Evolutionary conservation across 768 basidiomycete species (phyloP), one percentile per base, ranked within the genome.

Genomic region (Lactarius vividus): DNA sequence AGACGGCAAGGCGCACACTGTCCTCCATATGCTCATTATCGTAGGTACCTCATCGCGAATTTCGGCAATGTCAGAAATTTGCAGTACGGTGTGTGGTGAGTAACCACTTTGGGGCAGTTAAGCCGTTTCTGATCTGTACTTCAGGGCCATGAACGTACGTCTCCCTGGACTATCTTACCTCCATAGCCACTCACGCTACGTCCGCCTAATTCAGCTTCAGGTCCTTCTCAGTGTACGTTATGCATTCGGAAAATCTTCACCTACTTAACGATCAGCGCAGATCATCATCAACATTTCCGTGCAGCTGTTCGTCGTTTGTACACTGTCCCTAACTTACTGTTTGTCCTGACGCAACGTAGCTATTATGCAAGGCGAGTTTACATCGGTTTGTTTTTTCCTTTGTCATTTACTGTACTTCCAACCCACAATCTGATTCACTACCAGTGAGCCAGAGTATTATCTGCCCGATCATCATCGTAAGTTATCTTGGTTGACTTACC

Each of bases 1-100:
- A 26, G 76, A 71, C n/a, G n/a, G 26, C 44, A 26, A 15, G 7
- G 20, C 16, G 20, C 31, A 11, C 13, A 15, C 23, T 18, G 33
- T 23, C 18, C 33, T 44, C 29, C 49, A 9, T 46, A 8, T 9
- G 28, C 31, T 33, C 31, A 62, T 18, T 16, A 37, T 40, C 13
- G 4, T 57, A 84, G 83, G 76, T 82, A 82, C 70, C 75, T 85
- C 53, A 73, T 85, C 33, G 72, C 77, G 35, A 82, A 83, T 62
- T 83, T 77, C 71, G 69, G 74, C 33, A 78, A 82, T 54, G 69
- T 74, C 18, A 67, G 69, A 1, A 79, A 77, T 20, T 71, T 84
- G 37, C 52, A 64, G 26, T 74, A 74, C 20, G 76, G 78, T 28
- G 77, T 75, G 57, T 83, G 83, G 83, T 83, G 59, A 62, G 77